Conservation (phyloP, 495 filamentous ascomycete genomes). For the Trichoderma reesei region DNA sequence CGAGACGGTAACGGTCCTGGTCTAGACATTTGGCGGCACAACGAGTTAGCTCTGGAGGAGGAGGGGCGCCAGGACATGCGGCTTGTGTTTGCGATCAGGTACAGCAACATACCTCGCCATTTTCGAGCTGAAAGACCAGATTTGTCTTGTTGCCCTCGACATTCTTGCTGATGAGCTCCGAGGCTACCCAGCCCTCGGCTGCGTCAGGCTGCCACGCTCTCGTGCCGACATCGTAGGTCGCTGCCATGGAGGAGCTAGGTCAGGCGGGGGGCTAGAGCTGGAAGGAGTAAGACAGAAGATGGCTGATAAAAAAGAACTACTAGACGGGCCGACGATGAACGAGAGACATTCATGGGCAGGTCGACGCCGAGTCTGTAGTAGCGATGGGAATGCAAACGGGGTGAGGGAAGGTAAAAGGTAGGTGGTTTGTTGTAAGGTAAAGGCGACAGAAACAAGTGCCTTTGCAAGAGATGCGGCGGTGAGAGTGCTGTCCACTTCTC, state of each 20-base stretch:
- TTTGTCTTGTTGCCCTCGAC: conserved; percentile 76
- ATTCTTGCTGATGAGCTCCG: conserved; percentile 82
- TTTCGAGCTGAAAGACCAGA: conserved; percentile 76
- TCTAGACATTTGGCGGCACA: conserved; percentile 33
- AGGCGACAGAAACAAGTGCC: background rate
- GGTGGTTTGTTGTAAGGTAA: no score
- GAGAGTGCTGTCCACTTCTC: conserved; percentile 8
- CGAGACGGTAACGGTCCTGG: conserved; percentile 72
- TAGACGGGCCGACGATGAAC: conserved; percentile 1
- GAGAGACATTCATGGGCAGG: conserved; percentile 8
- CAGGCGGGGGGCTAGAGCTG: conserved; percentile 2
- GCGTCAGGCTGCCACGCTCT: conserved; percentile 96
- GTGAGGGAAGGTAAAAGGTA: no score
- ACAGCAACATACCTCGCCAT: conserved; percentile 67
- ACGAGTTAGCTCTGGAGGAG: no score
- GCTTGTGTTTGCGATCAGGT: no score
- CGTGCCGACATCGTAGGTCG: conserved; percentile 94
- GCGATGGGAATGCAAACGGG: background rate
- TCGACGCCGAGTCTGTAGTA: background rate
- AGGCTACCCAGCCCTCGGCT: conserved; percentile 93
- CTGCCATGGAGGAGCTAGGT: conserved; percentile 55
- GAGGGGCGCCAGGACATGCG: background rate
- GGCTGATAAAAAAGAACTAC: background rate
- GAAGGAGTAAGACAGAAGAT: background rate
- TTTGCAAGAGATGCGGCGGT: background rate